Conservation (phyloP, 768 basidiomycete species). For the Coprinopsis cinerea region DNA sequence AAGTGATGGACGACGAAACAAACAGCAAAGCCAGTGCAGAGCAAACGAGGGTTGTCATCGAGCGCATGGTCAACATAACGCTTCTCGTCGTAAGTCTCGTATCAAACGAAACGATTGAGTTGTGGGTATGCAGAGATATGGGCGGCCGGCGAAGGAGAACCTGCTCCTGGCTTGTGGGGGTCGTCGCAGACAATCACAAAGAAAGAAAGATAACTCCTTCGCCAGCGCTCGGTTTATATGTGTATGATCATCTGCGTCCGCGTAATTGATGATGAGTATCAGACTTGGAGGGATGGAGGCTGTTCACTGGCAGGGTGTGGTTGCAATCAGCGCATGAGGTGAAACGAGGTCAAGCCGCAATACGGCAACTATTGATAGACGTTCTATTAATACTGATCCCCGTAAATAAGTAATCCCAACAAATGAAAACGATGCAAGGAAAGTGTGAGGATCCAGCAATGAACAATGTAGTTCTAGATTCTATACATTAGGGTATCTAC, state of each 20-base stretch:
- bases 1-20: neutral
- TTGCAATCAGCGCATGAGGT: too few species aligned
- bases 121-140: too few species aligned
- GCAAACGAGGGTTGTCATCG: constrained; percentile 2
- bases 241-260: neutral
- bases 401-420: too few species aligned
- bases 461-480: neutral
- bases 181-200: constrained; percentile 6
- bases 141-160: neutral
- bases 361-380: too few species aligned
- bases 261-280: neutral
- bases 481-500: constrained; percentile 11
- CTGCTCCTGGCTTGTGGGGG: neutral
- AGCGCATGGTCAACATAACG: constrained; percentile 6
- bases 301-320: neutral
- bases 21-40: constrained; percentile 1
- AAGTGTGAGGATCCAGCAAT: too few species aligned
- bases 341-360: too few species aligned
- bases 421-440: too few species aligned
- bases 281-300: too few species aligned
- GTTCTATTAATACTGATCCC: too few species aligned
- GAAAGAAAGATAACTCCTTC: neutral
- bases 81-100: neutral
- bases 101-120: constrained; percentile 1
- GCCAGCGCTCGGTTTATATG: neutral